Conservation (phyloP, 2,329 filamentous ascomycete species). For the Sclerotinia spermophila region DNA sequence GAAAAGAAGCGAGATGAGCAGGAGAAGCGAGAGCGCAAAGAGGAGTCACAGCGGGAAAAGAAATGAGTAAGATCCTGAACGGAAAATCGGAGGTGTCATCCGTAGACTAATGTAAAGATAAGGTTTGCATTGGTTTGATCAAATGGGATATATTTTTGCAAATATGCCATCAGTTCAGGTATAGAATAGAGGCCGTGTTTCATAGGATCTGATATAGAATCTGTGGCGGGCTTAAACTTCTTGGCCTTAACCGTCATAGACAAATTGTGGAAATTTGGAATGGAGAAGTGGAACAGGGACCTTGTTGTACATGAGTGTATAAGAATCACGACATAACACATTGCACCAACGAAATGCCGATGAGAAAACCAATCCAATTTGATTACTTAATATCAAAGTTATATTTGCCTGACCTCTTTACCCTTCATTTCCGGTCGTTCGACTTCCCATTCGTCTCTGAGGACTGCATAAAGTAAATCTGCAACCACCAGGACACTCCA, state of each 20-base stretch:
- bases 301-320: neutral
- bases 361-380: neutral
- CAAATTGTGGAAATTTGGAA: neutral
- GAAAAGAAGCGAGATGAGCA: neutral
- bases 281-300: neutral
- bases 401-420: constrained; percentile 61
- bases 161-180: neutral
- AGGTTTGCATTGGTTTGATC: neutral
- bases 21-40: neutral
- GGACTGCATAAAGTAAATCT: constrained; percentile 80
- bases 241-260: neutral
- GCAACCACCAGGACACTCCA: constrained; percentile 75
- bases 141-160: neutral
- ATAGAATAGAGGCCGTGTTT: neutral
- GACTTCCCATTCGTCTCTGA: constrained; percentile 91
- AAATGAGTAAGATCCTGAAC: neutral
- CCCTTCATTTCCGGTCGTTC: constrained; percentile 87
- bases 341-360: neutral
- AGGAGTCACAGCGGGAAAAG: neutral
- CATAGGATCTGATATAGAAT: neutral
- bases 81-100: neutral
- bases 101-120: neutral
- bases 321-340: neutral
- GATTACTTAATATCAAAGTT: constrained; percentile 17
- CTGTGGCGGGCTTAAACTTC: neutral